phyloP scores from a whole-genome alignment of 2,329 filamentous ascomycete species.

The Calonectria henricotiae region DNA sequence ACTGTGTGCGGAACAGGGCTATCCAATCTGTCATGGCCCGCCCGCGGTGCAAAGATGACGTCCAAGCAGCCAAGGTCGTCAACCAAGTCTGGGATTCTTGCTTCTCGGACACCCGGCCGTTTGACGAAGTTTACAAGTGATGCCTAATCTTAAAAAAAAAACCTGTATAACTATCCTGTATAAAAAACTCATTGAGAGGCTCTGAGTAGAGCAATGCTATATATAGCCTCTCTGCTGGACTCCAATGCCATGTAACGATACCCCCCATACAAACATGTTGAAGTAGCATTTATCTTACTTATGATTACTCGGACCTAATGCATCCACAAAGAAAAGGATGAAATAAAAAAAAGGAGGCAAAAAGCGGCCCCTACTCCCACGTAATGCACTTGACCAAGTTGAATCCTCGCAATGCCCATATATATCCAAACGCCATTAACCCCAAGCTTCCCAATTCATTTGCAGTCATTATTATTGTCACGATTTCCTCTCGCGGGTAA shows the following conservation, averaged over 20 bases:
- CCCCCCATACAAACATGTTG: conserved; percentile 40
- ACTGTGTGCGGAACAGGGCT: conserved; percentile 89
- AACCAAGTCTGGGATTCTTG: conserved; percentile 99
- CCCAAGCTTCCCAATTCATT: conserved; percentile 40
- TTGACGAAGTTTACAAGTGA: conserved; percentile 95
- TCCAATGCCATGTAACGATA: conserved; percentile 51
- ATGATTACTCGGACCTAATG: conserved; percentile 37
- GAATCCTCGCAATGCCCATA: conserved; percentile 39
- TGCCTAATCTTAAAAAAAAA: conserved; percentile 19
- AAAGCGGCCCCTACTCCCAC: conserved; percentile 50
- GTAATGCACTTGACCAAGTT: conserved; percentile 52
- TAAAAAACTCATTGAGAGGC: conserved; percentile 26
- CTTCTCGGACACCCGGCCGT: conserved; percentile 93
- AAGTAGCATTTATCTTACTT: conserved; percentile 39
- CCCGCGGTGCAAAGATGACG: conserved; percentile 87
- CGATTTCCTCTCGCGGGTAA: conserved; percentile 66
- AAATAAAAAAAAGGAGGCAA: conserved; percentile 42
- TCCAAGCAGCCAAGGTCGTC: conserved; percentile 88
- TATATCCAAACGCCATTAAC: conserved; percentile 47
- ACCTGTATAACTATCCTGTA: conserved; percentile 28
- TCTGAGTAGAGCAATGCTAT: conserved; percentile 13
- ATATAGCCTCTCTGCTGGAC: conserved; percentile 40
- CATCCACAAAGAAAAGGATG: not conserved
- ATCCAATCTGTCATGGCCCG: conserved; percentile 84
- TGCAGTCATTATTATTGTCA: conserved; percentile 47